Evolutionary conservation across 108 stramenopile genomes (phyloP).

Genomic region (Nitzschia sp.): DNA sequence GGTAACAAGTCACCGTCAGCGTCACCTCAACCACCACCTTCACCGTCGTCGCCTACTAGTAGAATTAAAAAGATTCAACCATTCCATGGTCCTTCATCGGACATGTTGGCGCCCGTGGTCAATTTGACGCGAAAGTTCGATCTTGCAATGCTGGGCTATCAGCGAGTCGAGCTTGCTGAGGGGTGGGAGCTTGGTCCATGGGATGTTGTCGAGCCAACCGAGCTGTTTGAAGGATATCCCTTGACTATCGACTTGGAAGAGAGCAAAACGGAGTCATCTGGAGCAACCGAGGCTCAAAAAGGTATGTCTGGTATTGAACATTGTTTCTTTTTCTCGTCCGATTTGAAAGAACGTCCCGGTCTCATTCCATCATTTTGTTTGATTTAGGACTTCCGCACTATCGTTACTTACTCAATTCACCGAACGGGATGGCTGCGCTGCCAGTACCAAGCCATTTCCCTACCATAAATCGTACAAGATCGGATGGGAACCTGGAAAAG

Average conservation of each 20-base stretch:
- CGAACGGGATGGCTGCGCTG: not conserved
- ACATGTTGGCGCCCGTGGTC: constrained; percentile 68
- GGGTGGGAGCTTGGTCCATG: constrained; percentile 41
- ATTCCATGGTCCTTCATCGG: constrained; percentile 52
- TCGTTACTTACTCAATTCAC: not conserved
- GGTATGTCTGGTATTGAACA: too few species aligned
- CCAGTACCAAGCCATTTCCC: not conserved
- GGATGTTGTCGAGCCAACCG: not conserved
- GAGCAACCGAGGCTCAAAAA: not conserved
- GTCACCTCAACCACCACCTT: not conserved
- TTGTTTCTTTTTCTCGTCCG: too few species aligned
- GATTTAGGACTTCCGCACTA: constrained; percentile 14
- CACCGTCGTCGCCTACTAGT: constrained; percentile 3
- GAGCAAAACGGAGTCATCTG: not conserved
- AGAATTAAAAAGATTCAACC: constrained; percentile 5
- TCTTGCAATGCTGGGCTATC: constrained; percentile 44
- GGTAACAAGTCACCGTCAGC: not conserved
- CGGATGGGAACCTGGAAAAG: constrained; percentile 20
- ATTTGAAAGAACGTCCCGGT: too few species aligned
- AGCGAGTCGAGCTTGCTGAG: constrained; percentile 54
- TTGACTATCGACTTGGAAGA: not conserved
- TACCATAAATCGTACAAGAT: constrained; percentile 26
- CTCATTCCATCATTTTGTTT: too few species aligned
- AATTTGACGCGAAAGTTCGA: constrained; percentile 40
- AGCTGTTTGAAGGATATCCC: not conserved